Conservation (phyloP, 805 yeast species). For the Hanseniaspora thailandica region DNA sequence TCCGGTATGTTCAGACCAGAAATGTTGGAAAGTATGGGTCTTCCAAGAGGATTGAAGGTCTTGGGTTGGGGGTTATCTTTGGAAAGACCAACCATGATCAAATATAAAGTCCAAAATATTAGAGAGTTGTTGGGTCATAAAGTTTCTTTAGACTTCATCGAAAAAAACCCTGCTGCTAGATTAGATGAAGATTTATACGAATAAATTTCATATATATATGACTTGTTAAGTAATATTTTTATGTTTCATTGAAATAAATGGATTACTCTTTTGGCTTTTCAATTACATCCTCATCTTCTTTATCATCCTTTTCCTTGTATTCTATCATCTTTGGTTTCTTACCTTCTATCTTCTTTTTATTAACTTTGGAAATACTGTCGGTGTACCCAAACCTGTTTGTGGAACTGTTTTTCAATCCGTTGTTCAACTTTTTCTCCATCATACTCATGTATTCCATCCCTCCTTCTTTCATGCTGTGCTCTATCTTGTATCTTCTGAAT, state of each 20-base stretch:
- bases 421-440: not conserved
- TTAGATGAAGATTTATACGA: constrained; percentile 61
- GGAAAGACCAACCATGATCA: constrained; percentile 99
- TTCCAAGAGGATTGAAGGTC: constrained; percentile 86
- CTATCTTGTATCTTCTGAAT: constrained; percentile 8
- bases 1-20: constrained; percentile 99
- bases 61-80: constrained; percentile 94
- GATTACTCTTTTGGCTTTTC: not conserved
- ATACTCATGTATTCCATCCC: not conserved
- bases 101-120: constrained; percentile 87
- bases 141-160: constrained; percentile 86
- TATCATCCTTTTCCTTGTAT: not conserved
- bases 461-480: not conserved
- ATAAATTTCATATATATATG: constrained; percentile 15
- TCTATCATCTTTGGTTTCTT: not conserved
- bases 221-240: not conserved
- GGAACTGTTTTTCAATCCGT: not conserved
- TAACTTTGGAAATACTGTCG: not conserved
- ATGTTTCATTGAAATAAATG: not conserved
- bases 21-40: constrained; percentile 97
- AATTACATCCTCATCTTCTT: not conserved
- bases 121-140: constrained; percentile 96
- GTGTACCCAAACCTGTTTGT: not conserved
- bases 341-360: not conserved
- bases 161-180: constrained; percentile 94